These are phyloP conservation scores for Chlamydomonas schloesseri DNA, from an alignment of 139 green algal genomes.

Conservation along the genomic window DNA sequence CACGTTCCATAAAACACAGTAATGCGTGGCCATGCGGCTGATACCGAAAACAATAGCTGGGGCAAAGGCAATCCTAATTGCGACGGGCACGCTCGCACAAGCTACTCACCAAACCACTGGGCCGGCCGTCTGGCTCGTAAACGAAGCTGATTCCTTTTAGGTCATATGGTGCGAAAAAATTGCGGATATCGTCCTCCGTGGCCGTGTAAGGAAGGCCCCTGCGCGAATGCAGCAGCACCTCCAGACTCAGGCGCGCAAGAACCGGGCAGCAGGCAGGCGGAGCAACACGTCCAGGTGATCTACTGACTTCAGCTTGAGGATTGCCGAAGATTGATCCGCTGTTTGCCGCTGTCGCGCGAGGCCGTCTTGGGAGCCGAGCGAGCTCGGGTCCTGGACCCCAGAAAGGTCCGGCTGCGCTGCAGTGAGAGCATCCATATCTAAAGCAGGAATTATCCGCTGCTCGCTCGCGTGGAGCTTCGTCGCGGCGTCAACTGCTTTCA, in stretches of 20 bases:
- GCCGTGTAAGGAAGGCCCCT: slow-evolving; percentile 58
- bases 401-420: slow-evolving; percentile 20
- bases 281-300: background rate
- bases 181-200: slow-evolving; percentile 57
- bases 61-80: no score
- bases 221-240: background rate
- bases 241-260: background rate
- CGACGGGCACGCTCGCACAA: background rate
- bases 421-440: slow-evolving; percentile 8
- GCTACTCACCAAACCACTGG: slow-evolving; percentile 66
- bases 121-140: slow-evolving; percentile 69
- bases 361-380: background rate
- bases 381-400: slow-evolving; percentile 5
- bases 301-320: slow-evolving; percentile 40
- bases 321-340: slow-evolving; percentile 25
- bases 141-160: slow-evolving; percentile 67
- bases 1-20: background rate
- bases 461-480: no score
- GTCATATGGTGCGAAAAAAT: slow-evolving; percentile 68
- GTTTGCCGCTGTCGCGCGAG: background rate
- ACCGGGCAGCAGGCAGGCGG: background rate
- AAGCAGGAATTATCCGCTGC: no score
- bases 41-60: background rate
- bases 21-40: background rate
- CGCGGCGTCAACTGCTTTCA: no score